Conservation (phyloP, 2,329 filamentous ascomycete genomes). For the Arthrobotrys sphaeroides region DNA sequence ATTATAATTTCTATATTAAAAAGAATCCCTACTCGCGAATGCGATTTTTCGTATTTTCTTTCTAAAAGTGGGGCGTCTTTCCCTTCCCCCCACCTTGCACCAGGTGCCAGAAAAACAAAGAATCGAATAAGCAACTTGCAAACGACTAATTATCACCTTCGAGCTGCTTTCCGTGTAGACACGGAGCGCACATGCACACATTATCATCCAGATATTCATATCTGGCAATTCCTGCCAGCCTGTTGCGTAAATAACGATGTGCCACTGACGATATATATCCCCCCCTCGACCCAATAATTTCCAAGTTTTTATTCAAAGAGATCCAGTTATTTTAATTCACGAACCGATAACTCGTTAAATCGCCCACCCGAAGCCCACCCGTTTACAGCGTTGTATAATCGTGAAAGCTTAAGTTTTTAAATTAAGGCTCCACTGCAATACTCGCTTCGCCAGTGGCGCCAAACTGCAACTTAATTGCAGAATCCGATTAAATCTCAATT, state of each 20-base stretch:
- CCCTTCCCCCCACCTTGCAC: constrained; percentile 7
- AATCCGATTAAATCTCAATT: not conserved
- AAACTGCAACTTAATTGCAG: not conserved
- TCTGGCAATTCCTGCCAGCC: constrained; percentile 20
- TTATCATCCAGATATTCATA: constrained; percentile 8
- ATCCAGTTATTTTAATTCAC: too few relatives aligned
- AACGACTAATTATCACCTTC: constrained; percentile 6
- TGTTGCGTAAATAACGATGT: constrained; percentile 9
- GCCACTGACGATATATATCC: constrained; percentile 13
- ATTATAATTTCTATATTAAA: not conserved
- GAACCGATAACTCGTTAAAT: too few relatives aligned
- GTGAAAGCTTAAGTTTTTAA: not conserved
- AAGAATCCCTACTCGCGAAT: not conserved
- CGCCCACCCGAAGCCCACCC: not conserved
- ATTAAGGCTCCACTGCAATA: not conserved
- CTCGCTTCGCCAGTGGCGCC: not conserved
- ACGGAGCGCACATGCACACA: constrained; percentile 1
- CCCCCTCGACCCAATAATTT: constrained; percentile 1
- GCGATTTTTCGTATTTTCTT: constrained; percentile 1
- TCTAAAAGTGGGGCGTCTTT: constrained; percentile 7
- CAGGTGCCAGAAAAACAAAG: not conserved
- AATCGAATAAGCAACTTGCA: constrained; percentile 10
- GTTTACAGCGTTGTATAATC: not conserved
- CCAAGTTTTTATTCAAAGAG: not conserved
- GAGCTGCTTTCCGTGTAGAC: constrained; percentile 4